phyloP scores from a whole-genome alignment of 768 basidiomycete genomes.

The Russula sp. region DNA sequence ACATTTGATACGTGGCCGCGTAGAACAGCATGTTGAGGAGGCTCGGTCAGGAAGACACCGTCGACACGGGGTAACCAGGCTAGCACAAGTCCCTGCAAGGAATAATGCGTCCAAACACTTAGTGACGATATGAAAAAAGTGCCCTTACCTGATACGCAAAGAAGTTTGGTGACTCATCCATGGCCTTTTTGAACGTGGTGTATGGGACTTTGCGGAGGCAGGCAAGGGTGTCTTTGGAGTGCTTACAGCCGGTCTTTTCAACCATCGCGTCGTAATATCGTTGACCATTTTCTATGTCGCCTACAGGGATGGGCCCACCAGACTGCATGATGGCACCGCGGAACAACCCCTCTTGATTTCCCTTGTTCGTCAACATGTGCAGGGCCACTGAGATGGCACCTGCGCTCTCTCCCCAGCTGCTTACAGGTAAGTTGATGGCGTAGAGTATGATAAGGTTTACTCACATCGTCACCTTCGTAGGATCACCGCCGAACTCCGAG shows the following conservation, averaged over 20 bases:
- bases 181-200: conserved; percentile 28
- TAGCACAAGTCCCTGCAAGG: conserved; percentile 25
- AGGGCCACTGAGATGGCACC: conserved; percentile 44
- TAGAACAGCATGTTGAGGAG: conserved; percentile 24
- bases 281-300: conserved; percentile 31
- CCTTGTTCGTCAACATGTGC: conserved; percentile 40
- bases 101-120: background rate
- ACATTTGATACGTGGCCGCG: conserved; percentile 25
- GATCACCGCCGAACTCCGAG: conserved; percentile 57
- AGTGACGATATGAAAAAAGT: background rate
- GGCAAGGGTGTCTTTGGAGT: conserved; percentile 33
- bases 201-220: conserved; percentile 40
- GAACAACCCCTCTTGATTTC: conserved; percentile 36
- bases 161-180: conserved; percentile 31
- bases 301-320: conserved; percentile 34
- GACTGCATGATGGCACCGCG: conserved; percentile 42
- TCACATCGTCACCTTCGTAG: conserved; percentile 52
- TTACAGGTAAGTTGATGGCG: conserved; percentile 4
- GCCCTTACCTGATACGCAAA: conserved; percentile 32
- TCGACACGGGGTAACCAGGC: conserved; percentile 29
- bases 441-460: conserved; percentile 19
- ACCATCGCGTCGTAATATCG: conserved; percentile 40
- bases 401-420: conserved; percentile 47
- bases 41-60: conserved; percentile 25
- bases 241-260: conserved; percentile 33